Percentiles rank a stretch among this genome's conserved stretches.
phyloP scores from a whole-genome alignment of 306 rosid genomes.

The Vicia villosa region DNA sequence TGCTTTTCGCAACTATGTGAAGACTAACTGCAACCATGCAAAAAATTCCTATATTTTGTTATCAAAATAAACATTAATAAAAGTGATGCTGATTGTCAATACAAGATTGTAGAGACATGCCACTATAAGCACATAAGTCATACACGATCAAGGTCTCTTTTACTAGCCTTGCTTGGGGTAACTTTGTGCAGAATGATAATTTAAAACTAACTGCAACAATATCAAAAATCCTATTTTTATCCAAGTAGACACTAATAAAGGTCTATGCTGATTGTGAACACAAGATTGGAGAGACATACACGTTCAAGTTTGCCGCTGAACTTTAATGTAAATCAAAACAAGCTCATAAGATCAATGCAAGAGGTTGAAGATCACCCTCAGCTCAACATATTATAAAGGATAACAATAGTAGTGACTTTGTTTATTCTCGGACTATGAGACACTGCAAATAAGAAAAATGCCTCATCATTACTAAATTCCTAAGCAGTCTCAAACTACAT shows the following conservation, averaged over 20 bases:
- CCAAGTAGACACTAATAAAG: not conserved
- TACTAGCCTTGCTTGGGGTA: constrained; percentile 4
- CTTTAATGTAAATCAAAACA: too few relatives aligned
- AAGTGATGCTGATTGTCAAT: not conserved
- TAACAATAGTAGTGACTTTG: too few relatives aligned
- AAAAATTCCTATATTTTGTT: constrained; percentile 11
- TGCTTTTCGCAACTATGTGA: constrained; percentile 11
- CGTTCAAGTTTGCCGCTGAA: not conserved
- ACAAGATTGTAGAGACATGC: too few relatives aligned
- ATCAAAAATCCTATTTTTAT: constrained; percentile 14
- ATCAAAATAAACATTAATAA: constrained; percentile 1
- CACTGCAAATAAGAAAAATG: not conserved
- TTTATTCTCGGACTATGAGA: too few relatives aligned
- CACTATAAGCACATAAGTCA: too few relatives aligned
- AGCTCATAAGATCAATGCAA: too few relatives aligned
- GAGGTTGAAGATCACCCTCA: too few relatives aligned
- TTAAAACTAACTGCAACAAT: not conserved
- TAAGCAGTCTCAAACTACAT: constrained; percentile 25
- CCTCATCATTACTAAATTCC: constrained; percentile 18
- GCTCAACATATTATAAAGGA: too few relatives aligned
- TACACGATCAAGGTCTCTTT: too few relatives aligned
- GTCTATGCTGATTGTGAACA: constrained; percentile 2
- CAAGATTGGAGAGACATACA: not conserved
- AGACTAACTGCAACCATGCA: not conserved
- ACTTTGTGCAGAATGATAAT: not conserved